Percentiles rank a stretch among this genome's conserved stretches.
Evolutionary conservation across 2,329 filamentous ascomycete species (phyloP).

Genomic region (Pseudogymnoascus pannorum): DNA sequence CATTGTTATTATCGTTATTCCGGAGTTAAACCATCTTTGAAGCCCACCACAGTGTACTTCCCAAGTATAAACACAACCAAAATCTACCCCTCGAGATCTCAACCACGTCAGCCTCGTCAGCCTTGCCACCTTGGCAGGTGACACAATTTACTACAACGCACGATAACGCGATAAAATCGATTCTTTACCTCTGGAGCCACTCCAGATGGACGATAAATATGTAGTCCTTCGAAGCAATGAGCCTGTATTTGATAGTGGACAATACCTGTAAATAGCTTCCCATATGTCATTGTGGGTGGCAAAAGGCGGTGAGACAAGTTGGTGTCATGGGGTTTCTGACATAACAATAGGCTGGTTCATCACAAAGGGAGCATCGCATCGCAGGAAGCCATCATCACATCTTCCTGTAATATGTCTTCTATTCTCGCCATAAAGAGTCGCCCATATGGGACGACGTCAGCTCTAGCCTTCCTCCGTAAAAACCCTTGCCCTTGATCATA

Average conservation of each 20-base stretch:
- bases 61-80: not conserved
- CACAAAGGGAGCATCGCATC: not conserved
- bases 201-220: not conserved
- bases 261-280: not conserved
- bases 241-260: not conserved
- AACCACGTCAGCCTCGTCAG: constrained; percentile 1
- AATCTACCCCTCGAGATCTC: not conserved
- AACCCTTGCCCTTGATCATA: not conserved
- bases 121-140: constrained; percentile 5
- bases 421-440: not conserved
- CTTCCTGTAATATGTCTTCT: constrained; percentile 5
- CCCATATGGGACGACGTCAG: not conserved
- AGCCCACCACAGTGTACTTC: not conserved
- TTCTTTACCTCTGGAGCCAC: not conserved
- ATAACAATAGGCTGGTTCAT: not conserved
- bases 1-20: too few species aligned
- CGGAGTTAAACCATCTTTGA: not conserved
- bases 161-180: not conserved
- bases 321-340: not conserved
- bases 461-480: not conserved
- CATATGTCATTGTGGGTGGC: constrained; percentile 1
- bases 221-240: not conserved
- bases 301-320: constrained; percentile 5
- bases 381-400: not conserved
- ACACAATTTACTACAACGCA: not conserved